Percentiles rank a stretch among this genome's conserved stretches.
phyloP scores from a whole-genome alignment of 2,329 filamentous ascomycete species.

The Cordyceps javanica region DNA sequence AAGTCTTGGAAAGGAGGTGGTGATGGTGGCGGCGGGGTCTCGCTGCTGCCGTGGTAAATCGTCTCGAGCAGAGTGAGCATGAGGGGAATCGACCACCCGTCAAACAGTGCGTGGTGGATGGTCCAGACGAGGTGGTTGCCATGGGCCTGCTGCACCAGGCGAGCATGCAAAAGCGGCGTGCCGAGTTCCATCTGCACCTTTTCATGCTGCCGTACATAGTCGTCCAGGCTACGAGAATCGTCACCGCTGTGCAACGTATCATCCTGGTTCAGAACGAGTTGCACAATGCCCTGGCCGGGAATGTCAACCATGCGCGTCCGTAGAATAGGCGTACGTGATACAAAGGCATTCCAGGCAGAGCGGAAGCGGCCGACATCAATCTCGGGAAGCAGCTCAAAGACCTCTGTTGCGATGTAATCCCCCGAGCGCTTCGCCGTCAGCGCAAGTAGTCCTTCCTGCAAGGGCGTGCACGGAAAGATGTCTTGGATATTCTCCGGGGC shows the following conservation, averaged over 20 bases:
- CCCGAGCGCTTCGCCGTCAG: conserved; percentile 16
- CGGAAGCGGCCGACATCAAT: conserved; percentile 18
- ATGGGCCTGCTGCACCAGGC: conserved; percentile 12
- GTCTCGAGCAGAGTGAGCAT: conserved; percentile 8
- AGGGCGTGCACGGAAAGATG: conserved; percentile 13
- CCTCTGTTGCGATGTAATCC: conserved; percentile 17
- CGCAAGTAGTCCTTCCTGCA: conserved; percentile 15
- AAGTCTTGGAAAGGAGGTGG: conserved; percentile 23
- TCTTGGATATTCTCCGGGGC: conserved; percentile 9
- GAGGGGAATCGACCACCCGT: conserved; percentile 14
- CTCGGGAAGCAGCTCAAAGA: conserved; percentile 15
- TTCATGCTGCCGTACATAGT: background rate
- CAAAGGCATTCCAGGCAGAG: conserved; percentile 29
- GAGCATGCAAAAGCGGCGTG: conserved; percentile 31
- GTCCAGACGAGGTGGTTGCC: conserved; percentile 10
- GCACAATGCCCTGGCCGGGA: conserved; percentile 31
- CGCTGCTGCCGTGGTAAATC: conserved; percentile 8
- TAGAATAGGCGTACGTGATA: conserved; percentile 28
- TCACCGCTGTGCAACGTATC: conserved; percentile 19
- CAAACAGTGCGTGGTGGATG: conserved; percentile 14
- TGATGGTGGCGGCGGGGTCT: no score
- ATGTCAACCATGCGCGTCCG: conserved; percentile 37
- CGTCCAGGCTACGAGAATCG: background rate
- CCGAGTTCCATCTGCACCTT: conserved; percentile 20
- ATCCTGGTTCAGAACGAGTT: conserved; percentile 32